Percentiles rank a stretch among this genome's conserved stretches.
Evolutionary conservation across 495 filamentous ascomycete genomes (phyloP).

Genomic region (Aspergillus incahuasiensis): DNA sequence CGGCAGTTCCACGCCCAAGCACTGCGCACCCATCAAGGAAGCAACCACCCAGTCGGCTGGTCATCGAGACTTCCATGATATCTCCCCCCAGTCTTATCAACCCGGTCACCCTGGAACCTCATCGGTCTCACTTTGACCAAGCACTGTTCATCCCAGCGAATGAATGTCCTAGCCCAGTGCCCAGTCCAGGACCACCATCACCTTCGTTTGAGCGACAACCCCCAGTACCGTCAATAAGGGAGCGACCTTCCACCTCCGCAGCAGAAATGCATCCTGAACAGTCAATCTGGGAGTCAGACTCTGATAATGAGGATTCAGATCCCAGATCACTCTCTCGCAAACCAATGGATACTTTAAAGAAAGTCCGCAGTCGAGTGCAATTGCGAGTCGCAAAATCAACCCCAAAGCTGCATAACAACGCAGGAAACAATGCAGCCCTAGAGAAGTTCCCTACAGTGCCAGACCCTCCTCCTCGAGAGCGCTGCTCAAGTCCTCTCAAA

Average conservation of each 20-base stretch:
- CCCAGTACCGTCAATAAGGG: slow-evolving; percentile 36
- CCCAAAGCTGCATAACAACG: slow-evolving; percentile 28
- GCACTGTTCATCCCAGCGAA: slow-evolving; percentile 44
- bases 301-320: slow-evolving; percentile 35
- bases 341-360: slow-evolving; percentile 43
- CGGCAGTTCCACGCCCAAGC: slow-evolving; percentile 23
- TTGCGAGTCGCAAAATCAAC: slow-evolving; percentile 42
- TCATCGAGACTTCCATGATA: slow-evolving; percentile 41
- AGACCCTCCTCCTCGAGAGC: slow-evolving; percentile 17
- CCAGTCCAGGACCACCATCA: slow-evolving; percentile 34
- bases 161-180: slow-evolving; percentile 38
- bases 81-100: slow-evolving; percentile 41
- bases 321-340: slow-evolving; percentile 37
- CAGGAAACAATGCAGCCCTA: slow-evolving; percentile 5
- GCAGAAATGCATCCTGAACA: slow-evolving; percentile 40
- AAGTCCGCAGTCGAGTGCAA: slow-evolving; percentile 45
- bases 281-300: slow-evolving; percentile 47
- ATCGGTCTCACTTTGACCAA: slow-evolving; percentile 42
- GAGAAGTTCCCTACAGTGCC: slow-evolving; percentile 37
- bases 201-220: slow-evolving; percentile 33
- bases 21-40: slow-evolving; percentile 23
- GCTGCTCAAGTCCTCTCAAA: slow-evolving; percentile 5
- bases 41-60: slow-evolving; percentile 27
- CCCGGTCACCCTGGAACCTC: slow-evolving; percentile 42
- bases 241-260: slow-evolving; percentile 39